Base-by-base conservation (phyloP, 805 yeast genomes). In the Saccharomyces jurei region DNA sequence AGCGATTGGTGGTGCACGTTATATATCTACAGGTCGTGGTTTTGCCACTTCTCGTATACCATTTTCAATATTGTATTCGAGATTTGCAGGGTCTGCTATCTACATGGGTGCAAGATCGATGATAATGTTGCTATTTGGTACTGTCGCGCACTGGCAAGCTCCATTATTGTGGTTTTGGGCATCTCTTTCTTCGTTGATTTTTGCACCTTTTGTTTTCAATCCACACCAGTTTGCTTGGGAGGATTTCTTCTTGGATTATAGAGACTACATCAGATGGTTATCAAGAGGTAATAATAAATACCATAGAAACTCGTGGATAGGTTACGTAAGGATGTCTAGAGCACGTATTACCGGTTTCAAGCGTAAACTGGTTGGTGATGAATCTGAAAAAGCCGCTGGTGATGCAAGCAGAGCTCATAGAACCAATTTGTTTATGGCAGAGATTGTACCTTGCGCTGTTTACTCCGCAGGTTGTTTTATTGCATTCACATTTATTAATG, bases 131-230 rank as follows among this genome's bases (percentile, higher is more conserved):
- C 70, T 85, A 57, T 85, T 85, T 58, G 89, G 87, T 66, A 80
- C 90, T 21, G 82, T 83, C 63, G 79, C 90, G 29, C 83, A 82
- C 66, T 87, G 98, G 98, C 95, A 89, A 74, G 86, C 96, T 26
- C 88, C 97, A 47, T 77, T 94, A 63, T 73, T 92, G 59, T 94
- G 97, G 97, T 94, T 94, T 82, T 94, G 98, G 97, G 86, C 94
- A 56, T 86, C 96, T 21, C 77, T 90, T 63, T 78, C 90, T 50
- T 88, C 98, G 2, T 79, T 94, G 75, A 80, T 89, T 75, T 82
- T 89, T 63, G 86, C 98, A 50, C 99, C 99, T 66, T 90, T 92
- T 72, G 68, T 94, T 57, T 94, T 89, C 82, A 94, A 94, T 75
- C 99, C 99, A 50, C 97, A 92, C 75, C 98, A 94, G 77, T 94